Evolutionary conservation across 331 rosid genomes (phyloP).

Genomic region (Acacia concinna): DNA sequence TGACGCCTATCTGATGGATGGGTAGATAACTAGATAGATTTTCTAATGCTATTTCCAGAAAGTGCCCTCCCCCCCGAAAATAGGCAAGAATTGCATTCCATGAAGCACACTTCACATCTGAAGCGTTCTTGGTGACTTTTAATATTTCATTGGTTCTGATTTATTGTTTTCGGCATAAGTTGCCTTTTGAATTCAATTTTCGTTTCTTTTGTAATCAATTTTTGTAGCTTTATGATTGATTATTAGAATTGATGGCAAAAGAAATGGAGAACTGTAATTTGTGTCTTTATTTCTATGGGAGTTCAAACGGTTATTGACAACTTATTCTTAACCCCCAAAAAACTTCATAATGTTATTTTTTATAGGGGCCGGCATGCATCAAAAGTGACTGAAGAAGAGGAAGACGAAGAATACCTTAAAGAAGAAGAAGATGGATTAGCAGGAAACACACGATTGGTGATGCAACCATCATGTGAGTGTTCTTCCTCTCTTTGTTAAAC

Average conservation of each 20-base stretch:
- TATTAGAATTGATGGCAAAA: not conserved
- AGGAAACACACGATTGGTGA: constrained; percentile 66
- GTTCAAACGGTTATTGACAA: not conserved
- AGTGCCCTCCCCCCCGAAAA: not conserved
- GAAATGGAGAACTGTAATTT: not conserved
- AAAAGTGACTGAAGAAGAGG: constrained; percentile 94
- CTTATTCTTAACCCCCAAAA: not conserved
- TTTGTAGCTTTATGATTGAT: not conserved
- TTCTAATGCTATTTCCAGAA: not conserved
- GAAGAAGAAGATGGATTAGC: constrained; percentile 91
- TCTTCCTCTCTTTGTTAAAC: not conserved
- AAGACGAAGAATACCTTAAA: constrained; percentile 91
- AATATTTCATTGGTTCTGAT: not conserved
- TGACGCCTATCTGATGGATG: not conserved
- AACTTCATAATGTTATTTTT: constrained; percentile 21
- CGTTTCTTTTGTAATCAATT: not conserved
- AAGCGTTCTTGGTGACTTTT: not conserved
- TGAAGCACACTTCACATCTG: not conserved
- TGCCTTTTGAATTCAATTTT: not conserved
- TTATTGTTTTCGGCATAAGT: not conserved
- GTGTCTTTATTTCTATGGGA: not conserved
- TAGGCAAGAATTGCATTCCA: not conserved
- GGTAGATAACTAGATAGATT: not conserved
- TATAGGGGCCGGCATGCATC: constrained; percentile 98
- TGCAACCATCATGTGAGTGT: constrained; percentile 86